phyloP scores from a whole-genome alignment of 179 eudicot genomes.

The Silene coronaria region DNA sequence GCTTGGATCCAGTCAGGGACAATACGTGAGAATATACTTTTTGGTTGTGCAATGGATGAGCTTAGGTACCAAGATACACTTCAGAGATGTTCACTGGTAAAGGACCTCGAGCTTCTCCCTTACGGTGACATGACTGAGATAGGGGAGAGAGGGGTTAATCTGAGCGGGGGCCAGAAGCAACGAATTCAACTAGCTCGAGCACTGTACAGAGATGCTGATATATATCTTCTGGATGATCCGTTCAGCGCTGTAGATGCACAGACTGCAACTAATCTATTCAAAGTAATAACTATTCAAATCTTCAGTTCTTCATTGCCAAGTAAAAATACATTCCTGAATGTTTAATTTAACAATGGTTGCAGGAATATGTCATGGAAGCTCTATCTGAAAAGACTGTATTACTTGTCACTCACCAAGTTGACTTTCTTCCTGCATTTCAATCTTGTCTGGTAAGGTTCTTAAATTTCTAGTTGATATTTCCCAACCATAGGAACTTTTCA shows the following conservation, averaged over 20 bases:
- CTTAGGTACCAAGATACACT: conserved; percentile 56
- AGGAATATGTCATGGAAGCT: conserved; percentile 74
- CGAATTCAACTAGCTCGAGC: conserved; percentile 71
- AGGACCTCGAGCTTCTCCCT: conserved; percentile 61
- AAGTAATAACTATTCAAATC: conserved; percentile 34
- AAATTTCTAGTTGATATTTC: too few species aligned
- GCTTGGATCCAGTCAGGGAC: conserved; percentile 80
- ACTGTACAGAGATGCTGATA: conserved; percentile 60
- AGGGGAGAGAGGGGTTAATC: conserved; percentile 74
- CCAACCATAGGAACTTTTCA: too few species aligned
- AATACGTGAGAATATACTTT: conserved; percentile 60
- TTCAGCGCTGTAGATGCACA: conserved; percentile 86
- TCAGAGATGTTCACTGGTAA: conserved; percentile 47
- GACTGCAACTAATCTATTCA: conserved; percentile 61
- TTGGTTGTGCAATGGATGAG: conserved; percentile 46
- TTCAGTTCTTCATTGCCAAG: background rate
- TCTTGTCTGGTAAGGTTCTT: conserved; percentile 56
- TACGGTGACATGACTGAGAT: conserved; percentile 66
- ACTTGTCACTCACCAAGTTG: conserved; percentile 88
- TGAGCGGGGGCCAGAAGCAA: conserved; percentile 78
- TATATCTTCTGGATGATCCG: conserved; percentile 73
- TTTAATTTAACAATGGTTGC: conserved; percentile 14
- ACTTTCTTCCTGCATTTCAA: conserved; percentile 73
- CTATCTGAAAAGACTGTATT: conserved; percentile 62
- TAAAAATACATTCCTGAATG: background rate